Base-by-base conservation (phyloP, 805 yeast genomes). In the Candida jianshihensis region DNA sequence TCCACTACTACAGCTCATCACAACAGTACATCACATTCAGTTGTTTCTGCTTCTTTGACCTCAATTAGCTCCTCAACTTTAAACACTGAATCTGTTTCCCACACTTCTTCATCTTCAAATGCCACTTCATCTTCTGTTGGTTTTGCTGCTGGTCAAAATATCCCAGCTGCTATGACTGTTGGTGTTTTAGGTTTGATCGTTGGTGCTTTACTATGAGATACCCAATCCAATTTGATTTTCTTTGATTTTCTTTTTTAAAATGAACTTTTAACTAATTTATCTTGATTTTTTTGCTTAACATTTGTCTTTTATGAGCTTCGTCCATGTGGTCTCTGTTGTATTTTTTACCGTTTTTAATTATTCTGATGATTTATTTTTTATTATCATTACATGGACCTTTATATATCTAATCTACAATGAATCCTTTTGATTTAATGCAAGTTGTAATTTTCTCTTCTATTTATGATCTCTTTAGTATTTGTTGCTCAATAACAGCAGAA, bases 401-500 rank as follows among this genome's bases (percentile, higher is more conserved):
- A n/a, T n/a, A n/a, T n/a, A n/a, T n/a, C n/a, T n/a, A n/a, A n/a
- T n/a, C n/a, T n/a, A n/a, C n/a, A n/a, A n/a, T n/a, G n/a, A n/a
- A n/a, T n/a, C n/a, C n/a, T n/a, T n/a, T n/a, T n/a, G n/a, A n/a
- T n/a, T n/a, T n/a, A n/a, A n/a, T n/a, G n/a, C n/a, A n/a, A n/a
- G n/a, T n/a, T n/a, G n/a, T n/a, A n/a, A n/a, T n/a, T n/a, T n/a
- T 7, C 30, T 26, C 33, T 25, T 35, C 38, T 37, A 18, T 31
- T 34, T 25, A 27, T 31, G 31, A 35, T 34, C 38, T 39, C 20
- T 48, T 47, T 45, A 51, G 51, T 39, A 38, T 56, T 46, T 40
- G 66, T 42, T 64, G 70, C 31, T 56, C 67, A 38, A 75, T 63
- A 19, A 64, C 65, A 39, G 70, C 74, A 9, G 79, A 73, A 48